Evolutionary conservation across 2,329 filamentous ascomycete species (phyloP), one percentile per base, ranked within the genome.

Genomic region (Nannizziopsis arthrosporioides): DNA sequence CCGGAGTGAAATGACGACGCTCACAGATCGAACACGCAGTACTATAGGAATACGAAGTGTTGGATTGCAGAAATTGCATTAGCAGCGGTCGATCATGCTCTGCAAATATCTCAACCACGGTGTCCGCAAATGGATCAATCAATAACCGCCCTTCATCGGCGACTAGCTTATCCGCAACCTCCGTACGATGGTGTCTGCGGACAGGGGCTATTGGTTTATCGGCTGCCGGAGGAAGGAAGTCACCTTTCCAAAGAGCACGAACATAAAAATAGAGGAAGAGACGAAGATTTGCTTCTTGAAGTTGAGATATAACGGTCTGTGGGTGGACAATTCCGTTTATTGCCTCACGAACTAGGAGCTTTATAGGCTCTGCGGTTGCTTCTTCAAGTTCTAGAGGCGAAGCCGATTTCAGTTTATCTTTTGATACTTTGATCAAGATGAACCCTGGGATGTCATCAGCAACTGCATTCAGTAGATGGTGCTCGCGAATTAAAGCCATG

Each of bases 251-350:
- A 2, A 98, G 72, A 0, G 82, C 81, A 10, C 84, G 81, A 18
- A 98, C 75, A 63, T 98, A 98, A 67, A 96, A 93, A 69, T 85
- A 96, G 0, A 94, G 75, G 60, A 94, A 95, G 0, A 86, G 71
- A 44, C 80, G 72, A 44, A 85, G 70, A 14, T 80, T 73, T 52
- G 82, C 78, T 15, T 73, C 72, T 56, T 82, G 73, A 1, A 98
- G 72, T 61, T 96, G 89, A 4, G 74, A 69, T 2, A 95, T 82
- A 1, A 98, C 89, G 2, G 81, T 75, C 2, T 79, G 75, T 0
- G 88, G 84, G 22, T 77, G 80, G 12, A 96, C 82, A 19, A 94
- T 82, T 0, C 92, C 92, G 50, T 90, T 84, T 54, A 89, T 84
- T 0, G 89, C 89, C 66, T 96, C 90, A 43, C 93, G 84, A 0